A percentile compares a stretch with the other conserved stretches of the same genome.
phyloP scores from a whole-genome alignment of 495 filamentous ascomycete genomes.

The Cladorrhinum samala region DNA sequence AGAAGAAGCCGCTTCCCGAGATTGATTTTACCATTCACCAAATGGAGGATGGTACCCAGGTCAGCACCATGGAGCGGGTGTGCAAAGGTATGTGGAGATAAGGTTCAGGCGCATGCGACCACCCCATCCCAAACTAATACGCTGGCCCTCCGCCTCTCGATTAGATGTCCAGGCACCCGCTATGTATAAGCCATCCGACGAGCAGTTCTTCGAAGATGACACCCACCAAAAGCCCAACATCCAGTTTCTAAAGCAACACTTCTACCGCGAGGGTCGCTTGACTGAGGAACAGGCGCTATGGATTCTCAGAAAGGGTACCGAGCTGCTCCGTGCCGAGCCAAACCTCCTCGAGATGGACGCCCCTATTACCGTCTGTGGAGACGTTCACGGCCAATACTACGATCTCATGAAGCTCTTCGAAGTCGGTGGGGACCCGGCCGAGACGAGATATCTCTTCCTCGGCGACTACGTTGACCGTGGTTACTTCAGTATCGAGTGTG shows the following conservation, averaged over 20 bases:
- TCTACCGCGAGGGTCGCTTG: constrained; percentile 93
- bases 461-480: constrained; percentile 97
- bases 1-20: constrained; percentile 92
- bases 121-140: constrained; percentile 5
- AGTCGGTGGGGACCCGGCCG: constrained; percentile 92
- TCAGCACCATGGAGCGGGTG: constrained; percentile 90
- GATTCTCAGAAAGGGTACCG: constrained; percentile 81
- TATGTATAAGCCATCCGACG: constrained; percentile 79
- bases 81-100: constrained; percentile 72
- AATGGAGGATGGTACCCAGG: constrained; percentile 94
- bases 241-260: constrained; percentile 92
- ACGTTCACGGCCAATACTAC: constrained; percentile 98
- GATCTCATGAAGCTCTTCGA: constrained; percentile 99
- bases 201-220: constrained; percentile 65
- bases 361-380: constrained; percentile 98
- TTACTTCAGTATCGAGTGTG: constrained; percentile 99
- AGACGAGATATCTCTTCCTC: constrained; percentile 93
- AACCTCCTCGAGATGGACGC: constrained; percentile 99
- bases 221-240: constrained; percentile 87
- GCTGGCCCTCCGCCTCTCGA: constrained; percentile 4
- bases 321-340: constrained; percentile 78
- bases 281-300: constrained; percentile 96
- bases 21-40: constrained; percentile 97
- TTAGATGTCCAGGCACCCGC: constrained; percentile 95
- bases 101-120: background rate